Conservation (phyloP, 2,329 filamentous ascomycete species). For the Lachnellula arida region DNA sequence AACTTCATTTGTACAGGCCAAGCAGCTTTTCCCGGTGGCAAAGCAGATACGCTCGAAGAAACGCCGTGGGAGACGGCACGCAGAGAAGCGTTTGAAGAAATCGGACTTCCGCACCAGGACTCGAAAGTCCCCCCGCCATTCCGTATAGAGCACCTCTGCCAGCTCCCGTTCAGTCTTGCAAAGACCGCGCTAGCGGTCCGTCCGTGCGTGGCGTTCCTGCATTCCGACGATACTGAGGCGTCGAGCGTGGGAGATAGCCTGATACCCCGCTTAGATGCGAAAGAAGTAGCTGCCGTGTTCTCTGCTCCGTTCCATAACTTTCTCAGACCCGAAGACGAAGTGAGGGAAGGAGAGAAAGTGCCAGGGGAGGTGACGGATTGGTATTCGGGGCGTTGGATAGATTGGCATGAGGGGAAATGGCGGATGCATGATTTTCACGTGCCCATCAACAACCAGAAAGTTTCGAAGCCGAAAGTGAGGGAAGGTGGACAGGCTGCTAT, state of each 20-base stretch:
- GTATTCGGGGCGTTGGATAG: slow-evolving; percentile 81
- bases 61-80: slow-evolving; percentile 76
- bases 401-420: slow-evolving; percentile 78
- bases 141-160: slow-evolving; percentile 80
- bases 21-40: slow-evolving; percentile 80
- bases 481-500: slow-evolving; percentile 41
- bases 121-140: slow-evolving; percentile 69
- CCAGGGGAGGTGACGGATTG: slow-evolving; percentile 45
- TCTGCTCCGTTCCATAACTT: slow-evolving; percentile 86
- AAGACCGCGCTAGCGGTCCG: slow-evolving; percentile 69
- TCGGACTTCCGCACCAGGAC: slow-evolving; percentile 75
- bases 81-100: slow-evolving; percentile 88
- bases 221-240: slow-evolving; percentile 44
- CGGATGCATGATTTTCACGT: slow-evolving; percentile 89
- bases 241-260: slow-evolving; percentile 62
- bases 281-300: slow-evolving; percentile 92
- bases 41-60: slow-evolving; percentile 53
- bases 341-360: slow-evolving; percentile 30
- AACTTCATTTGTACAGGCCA: slow-evolving; percentile 42
- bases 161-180: slow-evolving; percentile 71
- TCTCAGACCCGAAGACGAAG: slow-evolving; percentile 56
- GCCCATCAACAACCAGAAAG: slow-evolving; percentile 66
- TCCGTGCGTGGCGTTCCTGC: slow-evolving; percentile 74
- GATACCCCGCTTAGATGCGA: slow-evolving; percentile 77
- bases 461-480: slow-evolving; percentile 51